phyloP scores from a whole-genome alignment of 2,329 filamentous ascomycete species.

The Amylocarpus encephaloides region DNA sequence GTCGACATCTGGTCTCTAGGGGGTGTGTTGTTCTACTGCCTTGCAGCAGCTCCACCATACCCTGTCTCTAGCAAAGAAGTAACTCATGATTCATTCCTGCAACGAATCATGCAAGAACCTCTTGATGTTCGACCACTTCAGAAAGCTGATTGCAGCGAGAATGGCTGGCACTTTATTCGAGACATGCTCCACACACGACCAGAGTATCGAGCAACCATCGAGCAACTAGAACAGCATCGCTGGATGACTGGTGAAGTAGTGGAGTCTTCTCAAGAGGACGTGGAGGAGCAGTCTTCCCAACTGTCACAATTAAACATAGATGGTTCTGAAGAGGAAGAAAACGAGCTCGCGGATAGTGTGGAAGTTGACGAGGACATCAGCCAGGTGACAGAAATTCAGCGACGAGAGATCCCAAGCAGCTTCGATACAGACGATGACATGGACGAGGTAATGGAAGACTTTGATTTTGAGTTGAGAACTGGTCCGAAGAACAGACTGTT shows the following conservation, averaged over 20 bases:
- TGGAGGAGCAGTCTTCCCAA: constrained; percentile 28
- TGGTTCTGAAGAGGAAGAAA: constrained; percentile 4
- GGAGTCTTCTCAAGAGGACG: constrained; percentile 18
- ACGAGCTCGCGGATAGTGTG: constrained; percentile 15
- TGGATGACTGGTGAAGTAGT: constrained; percentile 53
- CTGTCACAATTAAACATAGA: constrained; percentile 30
- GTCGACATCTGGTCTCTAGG: constrained; percentile 97
- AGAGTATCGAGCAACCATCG: constrained; percentile 65
- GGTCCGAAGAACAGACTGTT: constrained; percentile 24
- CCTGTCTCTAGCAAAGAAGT: constrained; percentile 64
- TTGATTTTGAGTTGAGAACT: constrained; percentile 2
- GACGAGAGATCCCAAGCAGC: constrained; percentile 25
- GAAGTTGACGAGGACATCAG: constrained; percentile 18
- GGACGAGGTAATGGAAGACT: constrained; percentile 5
- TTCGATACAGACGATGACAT: constrained; percentile 20
- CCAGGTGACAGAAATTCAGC: constrained; percentile 21
- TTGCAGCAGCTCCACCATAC: constrained; percentile 78
- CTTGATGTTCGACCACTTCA: constrained; percentile 62
- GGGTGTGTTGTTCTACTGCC: constrained; percentile 79
- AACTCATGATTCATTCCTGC: constrained; percentile 71
- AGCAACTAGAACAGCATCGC: constrained; percentile 60
- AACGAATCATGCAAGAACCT: constrained; percentile 76
- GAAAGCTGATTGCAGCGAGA: constrained; percentile 50
- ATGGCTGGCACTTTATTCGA: constrained; percentile 66
- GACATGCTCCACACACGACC: constrained; percentile 81